Evolutionary conservation across 2,329 filamentous ascomycete species (phyloP).

Genomic region (Tolypocladium album): DNA sequence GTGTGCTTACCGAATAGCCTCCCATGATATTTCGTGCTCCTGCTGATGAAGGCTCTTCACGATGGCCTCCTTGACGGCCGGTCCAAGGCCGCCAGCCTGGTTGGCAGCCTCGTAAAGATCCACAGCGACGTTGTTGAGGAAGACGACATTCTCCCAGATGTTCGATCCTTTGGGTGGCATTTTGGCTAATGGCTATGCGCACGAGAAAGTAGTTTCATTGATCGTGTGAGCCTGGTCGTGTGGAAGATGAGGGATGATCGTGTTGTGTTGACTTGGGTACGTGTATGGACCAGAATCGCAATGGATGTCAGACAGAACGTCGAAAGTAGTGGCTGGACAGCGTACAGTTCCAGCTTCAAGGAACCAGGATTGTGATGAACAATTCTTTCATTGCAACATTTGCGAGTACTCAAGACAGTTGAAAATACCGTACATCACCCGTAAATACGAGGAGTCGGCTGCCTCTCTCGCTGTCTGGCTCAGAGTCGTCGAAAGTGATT

Average conservation of each 20-base stretch:
- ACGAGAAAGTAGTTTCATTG: neutral
- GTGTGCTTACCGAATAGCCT: conserved; percentile 31
- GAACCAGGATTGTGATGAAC: too few species aligned
- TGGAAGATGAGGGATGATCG: too few species aligned
- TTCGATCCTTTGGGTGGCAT: conserved; percentile 11
- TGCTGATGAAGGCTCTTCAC: conserved; percentile 18
- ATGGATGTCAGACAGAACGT: too few species aligned
- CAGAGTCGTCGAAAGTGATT: too few species aligned
- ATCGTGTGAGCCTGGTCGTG: too few species aligned
- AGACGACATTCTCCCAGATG: conserved; percentile 20
- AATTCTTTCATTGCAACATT: too few species aligned
- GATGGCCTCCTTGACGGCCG: conserved; percentile 18
- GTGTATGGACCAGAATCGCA: too few species aligned
- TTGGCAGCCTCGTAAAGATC: conserved; percentile 20
- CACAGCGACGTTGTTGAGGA: conserved; percentile 22
- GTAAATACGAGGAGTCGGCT: neutral
- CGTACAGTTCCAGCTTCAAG: too few species aligned
- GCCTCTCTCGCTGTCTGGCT: neutral
- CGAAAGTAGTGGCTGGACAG: too few species aligned
- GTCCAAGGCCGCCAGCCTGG: conserved; percentile 13
- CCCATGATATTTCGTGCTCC: conserved; percentile 29
- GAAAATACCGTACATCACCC: neutral
- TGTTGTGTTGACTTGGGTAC: too few species aligned
- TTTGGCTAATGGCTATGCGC: neutral
- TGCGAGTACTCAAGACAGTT: too few species aligned